These are phyloP conservation scores for Rhizophagus sp. DNA, from an alignment of 192 early-diverging fungal species.

Conservation along the genomic window DNA sequence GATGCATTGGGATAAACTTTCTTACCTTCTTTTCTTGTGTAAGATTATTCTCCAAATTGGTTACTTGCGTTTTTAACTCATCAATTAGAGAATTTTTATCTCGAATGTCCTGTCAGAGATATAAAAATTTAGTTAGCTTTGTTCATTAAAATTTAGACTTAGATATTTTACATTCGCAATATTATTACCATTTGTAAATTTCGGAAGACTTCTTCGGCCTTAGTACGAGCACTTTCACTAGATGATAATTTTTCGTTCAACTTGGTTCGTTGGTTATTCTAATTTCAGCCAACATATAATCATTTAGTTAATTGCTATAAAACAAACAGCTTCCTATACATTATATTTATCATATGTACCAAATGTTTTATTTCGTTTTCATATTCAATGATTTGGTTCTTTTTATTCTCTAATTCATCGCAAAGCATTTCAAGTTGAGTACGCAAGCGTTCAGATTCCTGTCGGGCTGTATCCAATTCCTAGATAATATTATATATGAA, in stretches of 20 bases:
- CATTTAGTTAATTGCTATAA: background rate
- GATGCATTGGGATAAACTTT: background rate
- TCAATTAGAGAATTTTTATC: constrained; percentile 40
- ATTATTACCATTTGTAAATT: constrained; percentile 23
- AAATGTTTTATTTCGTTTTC: constrained; percentile 43
- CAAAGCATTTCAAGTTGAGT: constrained; percentile 23
- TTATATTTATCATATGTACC: constrained; percentile 24
- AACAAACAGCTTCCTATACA: background rate
- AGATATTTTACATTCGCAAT: background rate
- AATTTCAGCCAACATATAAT: background rate
- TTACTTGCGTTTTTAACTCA: constrained; percentile 37
- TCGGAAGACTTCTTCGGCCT: constrained; percentile 33
- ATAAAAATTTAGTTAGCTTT: background rate
- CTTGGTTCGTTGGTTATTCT: constrained; percentile 30
- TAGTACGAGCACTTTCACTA: constrained; percentile 35
- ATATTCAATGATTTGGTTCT: constrained; percentile 33
- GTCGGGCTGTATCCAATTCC: constrained; percentile 39
- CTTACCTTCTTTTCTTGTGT: constrained; percentile 23
- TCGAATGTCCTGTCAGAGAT: constrained; percentile 19
- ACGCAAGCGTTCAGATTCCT: constrained; percentile 40
- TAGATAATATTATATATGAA: constrained; percentile 11
- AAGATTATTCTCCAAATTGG: constrained; percentile 24
- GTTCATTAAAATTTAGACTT: background rate
- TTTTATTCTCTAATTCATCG: constrained; percentile 35
- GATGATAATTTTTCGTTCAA: constrained; percentile 35